Base-by-base conservation (phyloP, 768 basidiomycete genomes). In the Phlebiopsis gigantea region DNA sequence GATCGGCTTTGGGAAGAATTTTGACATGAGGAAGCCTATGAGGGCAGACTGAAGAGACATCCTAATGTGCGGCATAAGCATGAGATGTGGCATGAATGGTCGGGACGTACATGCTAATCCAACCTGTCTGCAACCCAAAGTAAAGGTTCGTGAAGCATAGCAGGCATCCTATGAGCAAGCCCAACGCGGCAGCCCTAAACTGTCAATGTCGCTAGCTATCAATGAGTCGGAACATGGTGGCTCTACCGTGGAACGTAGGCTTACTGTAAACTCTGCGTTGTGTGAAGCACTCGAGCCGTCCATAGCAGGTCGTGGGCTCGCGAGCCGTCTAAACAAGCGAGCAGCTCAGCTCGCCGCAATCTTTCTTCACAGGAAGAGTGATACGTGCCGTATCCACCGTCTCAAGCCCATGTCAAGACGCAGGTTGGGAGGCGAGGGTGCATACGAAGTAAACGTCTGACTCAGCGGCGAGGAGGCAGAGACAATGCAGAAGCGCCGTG, bases 41-140 rank as follows among this genome's bases (percentile, higher is more conserved):
- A 98, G 78, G 10, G 95, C 91, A 0, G 93, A 95, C 66, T 98
- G 94, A 25, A 96, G 80, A 8, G 93, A 93, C 93, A 95, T 96
- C 92, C 91, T 92, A 52, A 43, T 19, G 44, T 48, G n/a, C 44
- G 44, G 5, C 24, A n/a, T 29, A 39, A 57, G 47, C 51, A 41
- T 29, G 22, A 24, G 10, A 19, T 21, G 45, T 24, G 26, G 14
- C 22, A 30, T n/a, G 52, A 5, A 54, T 54, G 45, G 56, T 57
- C 53, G 44, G 57, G 42, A 31, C 4, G 62, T 81, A 90, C 90
- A 93, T 93, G 64, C 85, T 86, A 61, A 93, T 90, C 87, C 90
- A 93, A 67, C 91, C 91, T 1, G 91, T 91, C 70, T 93, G 90
- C 4, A 94, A 77, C 8, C 91, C 90, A 59, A 92, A 83, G 65